phyloP scores from a whole-genome alignment of 768 basidiomycete species.

The Russula earlei region DNA sequence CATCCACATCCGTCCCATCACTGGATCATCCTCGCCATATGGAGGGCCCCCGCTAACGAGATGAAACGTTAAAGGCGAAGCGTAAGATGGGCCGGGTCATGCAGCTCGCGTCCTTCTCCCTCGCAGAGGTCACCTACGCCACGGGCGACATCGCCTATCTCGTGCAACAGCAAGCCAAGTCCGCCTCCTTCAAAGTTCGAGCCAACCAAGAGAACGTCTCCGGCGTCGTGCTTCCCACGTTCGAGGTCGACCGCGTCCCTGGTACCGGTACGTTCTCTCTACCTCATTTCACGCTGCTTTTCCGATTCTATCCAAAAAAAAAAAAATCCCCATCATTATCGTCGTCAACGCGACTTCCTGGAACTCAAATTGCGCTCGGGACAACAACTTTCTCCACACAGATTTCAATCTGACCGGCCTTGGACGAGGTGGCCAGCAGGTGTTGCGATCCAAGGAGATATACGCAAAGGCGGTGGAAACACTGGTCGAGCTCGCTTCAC shows the following conservation, averaged over 20 bases:
- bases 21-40: too few relatives aligned
- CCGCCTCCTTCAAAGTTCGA: conserved; percentile 86
- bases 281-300: background rate
- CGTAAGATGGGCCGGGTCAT: conserved; percentile 98
- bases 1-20: too few relatives aligned
- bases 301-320: background rate
- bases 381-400: conserved; percentile 25
- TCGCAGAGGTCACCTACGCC: conserved; percentile 97
- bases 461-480: conserved; percentile 98
- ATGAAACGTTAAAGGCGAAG: conserved; percentile 58
- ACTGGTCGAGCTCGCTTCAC: conserved; percentile 89
- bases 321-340: too few relatives aligned
- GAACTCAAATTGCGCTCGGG: background rate
- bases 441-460: conserved; percentile 89
- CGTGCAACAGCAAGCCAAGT: conserved; percentile 90
- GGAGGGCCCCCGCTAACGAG: background rate
- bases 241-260: conserved; percentile 80
- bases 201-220: conserved; percentile 97
- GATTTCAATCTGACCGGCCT: conserved; percentile 97
- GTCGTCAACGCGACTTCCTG: background rate
- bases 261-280: conserved; percentile 55
- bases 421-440: conserved; percentile 93
- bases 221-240: conserved; percentile 90
- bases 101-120: conserved; percentile 97
- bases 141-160: conserved; percentile 97